Evolutionary conservation across 2,329 filamentous ascomycete species (phyloP), one percentile per base, ranked within the genome.

Genomic region (Karstenula rhodostoma): DNA sequence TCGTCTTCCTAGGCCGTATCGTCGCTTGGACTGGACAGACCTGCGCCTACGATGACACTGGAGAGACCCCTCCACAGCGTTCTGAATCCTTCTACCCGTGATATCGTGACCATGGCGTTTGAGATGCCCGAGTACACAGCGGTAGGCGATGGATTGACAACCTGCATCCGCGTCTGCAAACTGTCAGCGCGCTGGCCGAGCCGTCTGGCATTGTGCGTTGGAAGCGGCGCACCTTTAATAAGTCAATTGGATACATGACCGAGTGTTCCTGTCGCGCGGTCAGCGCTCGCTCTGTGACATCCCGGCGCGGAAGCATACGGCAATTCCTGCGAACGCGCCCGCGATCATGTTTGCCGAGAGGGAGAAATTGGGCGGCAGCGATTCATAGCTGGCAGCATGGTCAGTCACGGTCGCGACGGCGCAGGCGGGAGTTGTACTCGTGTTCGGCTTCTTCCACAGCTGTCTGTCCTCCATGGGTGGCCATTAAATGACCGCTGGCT

Each of bases 241-340:
- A 88, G 82, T 99, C 95, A 76, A 99, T 91, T 22, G 95, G 95
- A 77, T 99, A 99, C 95, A 99, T 98, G 73, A 97, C 94, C 61
- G 94, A 96, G 80, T 98, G 94, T 83, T 98, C 94, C 94, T 97
- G 62, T 65, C 51, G 63, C 64, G 67, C 48, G 52, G 62, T 77
- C 65, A 69, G 77, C 60, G 49, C 44, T 50, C 57, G 55, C 56
- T 47, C 56, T 58, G 61, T 57, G 58, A 60, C 48, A 3, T 32
- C 27, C 50, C 42, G 56, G 50, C 46, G 60, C 50, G 61, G 64
- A 56, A 57, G 73, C 89, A 71, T 89, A 96, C 93, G 73, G 94
- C 93, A 81, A 97, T 96, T 71, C 95, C 95, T 61, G 95, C 95
- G 81, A 98, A 97, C 69, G 95, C 95, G 78, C 95, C 95, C 58